Evolutionary conservation across 768 basidiomycete genomes (phyloP).

Genomic region (Phylloporus sp.): DNA sequence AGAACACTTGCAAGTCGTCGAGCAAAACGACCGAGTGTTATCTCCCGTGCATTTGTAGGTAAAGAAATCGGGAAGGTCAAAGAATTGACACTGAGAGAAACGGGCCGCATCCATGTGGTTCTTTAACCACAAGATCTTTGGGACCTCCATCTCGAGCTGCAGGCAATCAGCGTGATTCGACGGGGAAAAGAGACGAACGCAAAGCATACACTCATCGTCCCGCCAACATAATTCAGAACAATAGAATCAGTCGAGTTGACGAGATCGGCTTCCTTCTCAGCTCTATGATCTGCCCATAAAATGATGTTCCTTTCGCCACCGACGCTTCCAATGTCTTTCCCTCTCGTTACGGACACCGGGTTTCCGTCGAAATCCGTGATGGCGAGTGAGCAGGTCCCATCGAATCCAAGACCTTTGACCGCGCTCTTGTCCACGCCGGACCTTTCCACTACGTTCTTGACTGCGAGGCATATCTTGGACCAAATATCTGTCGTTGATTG

Average conservation of each 20-base stretch:
- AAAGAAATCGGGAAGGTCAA: conserved; percentile 92
- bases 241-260: conserved; percentile 83
- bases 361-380: conserved; percentile 71
- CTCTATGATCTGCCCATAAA: conserved; percentile 96
- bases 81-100: conserved; percentile 77
- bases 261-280: conserved; percentile 82
- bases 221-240: conserved; percentile 92
- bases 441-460: conserved; percentile 57
- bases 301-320: conserved; percentile 80
- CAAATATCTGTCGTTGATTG: conserved; percentile 91
- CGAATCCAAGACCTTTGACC: conserved; percentile 89
- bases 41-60: conserved; percentile 84
- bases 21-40: conserved; percentile 80
- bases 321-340: conserved; percentile 49
- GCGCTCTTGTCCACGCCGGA: conserved; percentile 50
- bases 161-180: conserved; percentile 6
- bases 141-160: conserved; percentile 97
- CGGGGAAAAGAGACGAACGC: not conserved
- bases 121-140: conserved; percentile 96
- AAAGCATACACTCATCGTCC: conserved; percentile 82
- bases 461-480: conserved; percentile 57
- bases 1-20: conserved; percentile 93
- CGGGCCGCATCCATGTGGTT: conserved; percentile 68
- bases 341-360: conserved; percentile 72
- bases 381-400: conserved; percentile 94